These are phyloP conservation scores for Trichosporon sp. DNA, from an alignment of 1,284 basidiomycete genomes.

Conservation along the genomic window DNA sequence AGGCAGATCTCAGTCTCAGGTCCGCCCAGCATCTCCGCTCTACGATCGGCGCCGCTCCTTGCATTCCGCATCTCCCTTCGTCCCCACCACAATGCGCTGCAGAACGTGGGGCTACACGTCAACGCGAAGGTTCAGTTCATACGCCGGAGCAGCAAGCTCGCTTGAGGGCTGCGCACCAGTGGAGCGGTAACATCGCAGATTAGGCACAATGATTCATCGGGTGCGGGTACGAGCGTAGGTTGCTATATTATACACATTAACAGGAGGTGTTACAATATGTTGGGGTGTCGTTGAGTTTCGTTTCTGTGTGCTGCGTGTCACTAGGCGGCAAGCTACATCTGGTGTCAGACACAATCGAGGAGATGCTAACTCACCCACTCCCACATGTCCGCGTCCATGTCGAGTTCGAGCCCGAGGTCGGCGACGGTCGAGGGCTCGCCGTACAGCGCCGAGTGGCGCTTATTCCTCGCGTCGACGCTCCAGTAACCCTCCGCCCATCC, in stretches of 20 bases:
- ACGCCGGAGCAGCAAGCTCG: not conserved
- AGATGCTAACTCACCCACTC: not conserved
- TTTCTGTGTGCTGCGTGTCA: not conserved
- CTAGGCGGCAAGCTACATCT: not conserved
- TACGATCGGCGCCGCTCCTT: not conserved
- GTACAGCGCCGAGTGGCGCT: not conserved
- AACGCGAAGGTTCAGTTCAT: too few species aligned
- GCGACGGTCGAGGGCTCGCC: not conserved
- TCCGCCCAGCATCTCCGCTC: not conserved
- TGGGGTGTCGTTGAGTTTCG: not conserved
- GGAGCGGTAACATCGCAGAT: not conserved
- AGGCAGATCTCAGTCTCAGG: not conserved
- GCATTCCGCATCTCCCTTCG: not conserved
- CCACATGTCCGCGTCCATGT: conserved; percentile 1
- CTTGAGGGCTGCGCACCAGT: not conserved
- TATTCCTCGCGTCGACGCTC: not conserved
- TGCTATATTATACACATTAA: not conserved
- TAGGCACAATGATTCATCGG: not conserved
- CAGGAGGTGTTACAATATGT: not conserved
- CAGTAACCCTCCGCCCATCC: not conserved
- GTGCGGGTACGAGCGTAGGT: not conserved
- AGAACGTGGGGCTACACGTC: not conserved
- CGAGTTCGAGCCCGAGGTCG: not conserved
- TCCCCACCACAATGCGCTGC: not conserved
- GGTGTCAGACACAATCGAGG: not conserved